Base-by-base conservation (phyloP, 2,329 filamentous ascomycete species). In the Talaromyces atroroseus region DNA sequence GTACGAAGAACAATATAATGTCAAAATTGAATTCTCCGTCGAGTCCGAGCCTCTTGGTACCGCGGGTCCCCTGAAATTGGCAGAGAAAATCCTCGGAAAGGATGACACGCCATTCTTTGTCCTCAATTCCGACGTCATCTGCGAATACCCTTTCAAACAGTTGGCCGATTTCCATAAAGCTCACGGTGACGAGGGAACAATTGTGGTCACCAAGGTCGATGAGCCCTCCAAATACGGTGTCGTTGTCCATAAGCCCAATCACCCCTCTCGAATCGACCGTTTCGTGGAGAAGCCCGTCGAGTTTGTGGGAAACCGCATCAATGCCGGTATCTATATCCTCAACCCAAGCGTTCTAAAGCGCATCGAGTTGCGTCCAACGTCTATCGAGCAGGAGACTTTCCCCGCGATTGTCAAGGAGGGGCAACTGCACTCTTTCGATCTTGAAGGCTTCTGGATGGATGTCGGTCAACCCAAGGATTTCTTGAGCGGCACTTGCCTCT, bases 261-360 rank as follows among this genome's bases (percentile, higher is more conserved):
- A 96, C 77, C 78, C 89, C 54, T 90, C 90, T 48, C 86, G 89
- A 71, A 97, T 99, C 75, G 94, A 99, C 77, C 91, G 94, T 65
- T 99, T 99, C 79, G 94, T 99, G 65, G 92, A 99, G 84, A 99
- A 99, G 82, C 92, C 92, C 38, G 90, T 97, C 71, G 90, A 97
- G 78, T 97, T 96, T 71, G 92, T 97, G 58, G 92, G 92, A 68
- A 97, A 97, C 83, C 89, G 92, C 63, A 97, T 97, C 82, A 97
- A 97, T 69, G 94, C 92, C 65, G 94, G 94, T 77, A 90, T 97
- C 77, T 97, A 97, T 81, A 95, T 97, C 68, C 82, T 97, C 68
- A 97, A 96, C 81, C 91, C 92, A 49, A 91, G 87, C 52, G 85
- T 97, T 42, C 84, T 99, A 59, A 80, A 86, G 64, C 89, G 92